A percentile compares a stretch with the other conserved stretches of the same genome.
Evolutionary conservation across 306 rosid genomes (phyloP).

Genomic region (Morella rubra): DNA sequence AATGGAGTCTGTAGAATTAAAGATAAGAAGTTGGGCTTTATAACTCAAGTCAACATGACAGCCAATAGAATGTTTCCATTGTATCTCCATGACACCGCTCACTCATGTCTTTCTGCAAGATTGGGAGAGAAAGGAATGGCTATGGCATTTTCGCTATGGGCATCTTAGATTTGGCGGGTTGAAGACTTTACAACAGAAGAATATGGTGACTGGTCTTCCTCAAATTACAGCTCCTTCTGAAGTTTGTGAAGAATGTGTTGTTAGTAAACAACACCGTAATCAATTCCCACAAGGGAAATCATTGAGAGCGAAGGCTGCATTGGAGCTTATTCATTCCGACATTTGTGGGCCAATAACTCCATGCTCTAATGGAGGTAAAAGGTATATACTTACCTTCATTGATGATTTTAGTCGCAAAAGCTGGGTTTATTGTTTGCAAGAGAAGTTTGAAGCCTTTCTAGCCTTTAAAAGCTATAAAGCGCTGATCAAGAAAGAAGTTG

Average conservation of each 20-base stretch:
- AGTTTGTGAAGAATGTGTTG: conserved; percentile 13
- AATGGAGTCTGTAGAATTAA: too few species aligned
- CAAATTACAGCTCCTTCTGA: neutral
- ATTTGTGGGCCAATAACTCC: conserved; percentile 2
- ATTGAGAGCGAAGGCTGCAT: neutral
- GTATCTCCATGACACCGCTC: neutral
- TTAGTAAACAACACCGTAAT: neutral
- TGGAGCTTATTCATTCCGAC: neutral
- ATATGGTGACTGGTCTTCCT: neutral
- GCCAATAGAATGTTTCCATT: too few species aligned
- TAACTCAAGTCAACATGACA: too few species aligned
- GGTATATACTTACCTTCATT: conserved; percentile 1
- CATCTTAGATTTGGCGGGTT: neutral
- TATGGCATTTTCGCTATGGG: neutral
- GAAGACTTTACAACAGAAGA: neutral
- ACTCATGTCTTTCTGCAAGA: neutral
- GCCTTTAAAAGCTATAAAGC: neutral
- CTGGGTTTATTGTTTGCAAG: neutral
- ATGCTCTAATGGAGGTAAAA: neutral
- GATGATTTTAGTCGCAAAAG: conserved; percentile 12
- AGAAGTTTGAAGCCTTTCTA: neutral
- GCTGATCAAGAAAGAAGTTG: neutral
- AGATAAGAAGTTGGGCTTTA: too few species aligned
- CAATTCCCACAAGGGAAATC: neutral
- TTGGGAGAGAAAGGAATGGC: neutral